phyloP scores from a whole-genome alignment of 2,329 filamentous ascomycete species.

The Aspergillus sp. region DNA sequence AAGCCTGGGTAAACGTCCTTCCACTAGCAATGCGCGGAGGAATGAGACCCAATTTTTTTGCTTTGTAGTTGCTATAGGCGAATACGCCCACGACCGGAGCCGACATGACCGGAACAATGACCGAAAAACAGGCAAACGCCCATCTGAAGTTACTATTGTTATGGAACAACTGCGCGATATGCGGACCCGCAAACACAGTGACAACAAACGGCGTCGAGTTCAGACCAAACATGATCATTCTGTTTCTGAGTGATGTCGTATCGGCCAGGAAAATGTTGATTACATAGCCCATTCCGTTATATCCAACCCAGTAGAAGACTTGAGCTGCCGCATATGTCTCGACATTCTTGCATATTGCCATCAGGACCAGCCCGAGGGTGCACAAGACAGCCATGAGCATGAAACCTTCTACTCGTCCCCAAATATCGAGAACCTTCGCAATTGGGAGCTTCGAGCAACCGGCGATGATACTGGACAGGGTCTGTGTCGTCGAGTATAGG shows the following conservation, averaged over 20 bases:
- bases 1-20: slow-evolving; percentile 38
- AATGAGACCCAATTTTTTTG: slow-evolving; percentile 45
- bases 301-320: slow-evolving; percentile 52
- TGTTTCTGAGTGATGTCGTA: slow-evolving; percentile 50
- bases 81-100: slow-evolving; percentile 49
- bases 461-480: slow-evolving; percentile 49
- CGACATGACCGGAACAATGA: slow-evolving; percentile 49
- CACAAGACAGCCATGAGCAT: slow-evolving; percentile 41
- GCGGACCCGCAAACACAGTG: slow-evolving; percentile 50
- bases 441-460: slow-evolving; percentile 52
- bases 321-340: slow-evolving; percentile 55
- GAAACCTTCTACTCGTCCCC: slow-evolving; percentile 54
- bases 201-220: slow-evolving; percentile 53
- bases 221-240: slow-evolving; percentile 52
- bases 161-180: slow-evolving; percentile 42
- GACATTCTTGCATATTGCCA: slow-evolving; percentile 54
- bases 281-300: slow-evolving; percentile 46
- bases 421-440: slow-evolving; percentile 56
- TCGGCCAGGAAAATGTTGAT: slow-evolving; percentile 54
- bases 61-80: slow-evolving; percentile 47
- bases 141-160: slow-evolving; percentile 48
- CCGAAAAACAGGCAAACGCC: slow-evolving; percentile 53
- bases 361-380: slow-evolving; percentile 49
- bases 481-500: slow-evolving; percentile 46
- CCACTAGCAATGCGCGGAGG: slow-evolving; percentile 28